Evolutionary conservation across 2,329 filamentous ascomycete species (phyloP), one percentile per base, ranked within the genome.

Genomic region (Epichloe uncinata): DNA sequence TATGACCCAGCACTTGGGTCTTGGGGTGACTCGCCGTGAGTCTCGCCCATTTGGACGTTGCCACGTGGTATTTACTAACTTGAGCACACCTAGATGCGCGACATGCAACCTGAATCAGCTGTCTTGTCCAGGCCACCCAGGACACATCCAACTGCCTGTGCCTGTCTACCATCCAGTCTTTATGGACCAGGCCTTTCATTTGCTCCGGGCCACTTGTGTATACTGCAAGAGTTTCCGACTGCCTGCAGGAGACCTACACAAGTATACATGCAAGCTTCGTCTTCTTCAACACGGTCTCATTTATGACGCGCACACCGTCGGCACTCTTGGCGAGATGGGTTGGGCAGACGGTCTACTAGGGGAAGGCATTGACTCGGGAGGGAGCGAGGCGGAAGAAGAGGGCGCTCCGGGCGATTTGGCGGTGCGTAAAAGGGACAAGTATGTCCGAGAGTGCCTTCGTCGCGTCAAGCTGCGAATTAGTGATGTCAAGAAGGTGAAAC

Each of bases 121-220:
- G 62, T 79, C 79, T 59, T 98, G 94, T 65, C 88, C 91, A 6
- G 94, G 94, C 51, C 94, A 98, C 71, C 79, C 85, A 52, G 94
- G 93, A 48, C 93, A 98, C 63, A 95, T 98, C 65, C 88, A 96
- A 60, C 81, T 98, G 12, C 90, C 93, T 13, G 84, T 90, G 12
- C 87, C 87, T 44, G 87, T 96, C 48, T 98, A 97, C 65, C 91
- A 98, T 66, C 87, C 91, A n/a, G 85, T 89, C 2, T 97, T 96
- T 62, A 85, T 98, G 74, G 90, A 96, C 63, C 90, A 96, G 65
- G 78, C 90, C 48, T 79, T 94, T 55, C 84, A 87, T 42, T 74
- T 98, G 43, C 75, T 98, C 18, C 82, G 89, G 58, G 85, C 87
- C 49, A 85, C 91, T 66, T 98, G 93, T 65, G 78, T 84, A 52